Base-by-base conservation (phyloP, 2,329 filamentous ascomycete species). In the Aspergillus tubingensis region DNA sequence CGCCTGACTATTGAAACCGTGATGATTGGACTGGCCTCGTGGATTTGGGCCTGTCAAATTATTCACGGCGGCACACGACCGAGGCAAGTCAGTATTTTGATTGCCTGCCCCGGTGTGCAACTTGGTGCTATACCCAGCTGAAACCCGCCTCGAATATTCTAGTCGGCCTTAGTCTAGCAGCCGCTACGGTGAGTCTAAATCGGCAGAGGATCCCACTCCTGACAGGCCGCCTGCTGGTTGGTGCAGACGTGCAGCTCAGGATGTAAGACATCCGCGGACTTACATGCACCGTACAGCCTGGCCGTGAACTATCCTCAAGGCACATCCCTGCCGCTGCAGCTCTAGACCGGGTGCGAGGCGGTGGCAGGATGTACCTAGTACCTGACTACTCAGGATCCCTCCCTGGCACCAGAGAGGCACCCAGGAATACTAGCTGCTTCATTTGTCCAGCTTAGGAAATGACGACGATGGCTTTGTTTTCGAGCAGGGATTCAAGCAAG, bases 261-360 rank as follows among this genome's bases (percentile, higher is more conserved):
- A 39, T 60, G 58, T 60, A 60, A 60, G 52, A 60, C 52, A 60
- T 60, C 58, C 58, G 51, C 51, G 23, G 52, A 43, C 58, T 27
- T 56, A 55, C 57, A 55, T 49, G 52, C 41, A 44, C 41, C 32
- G 32, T 36, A 36, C 32, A 36, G 32, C 32, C 32, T 36, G 32
- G 32, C 32, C 5, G 32, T 36, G 32, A 36, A 36, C 32, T 13
- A 36, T 36, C 32, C 32, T 36, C 32, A 13, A 36, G 32, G 32
- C 41, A 44, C 41, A 44, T 44, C 41, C 41, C 41, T 44, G 41
- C 13, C 41, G 41, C 41, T 44, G 41, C 41, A 44, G 41, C 41
- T 44, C 41, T 44, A 44, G 41, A 10, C 21, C 41, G 41, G 41
- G 41, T 21, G 19, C 19, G 17, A 21, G 21, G 19, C 21, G 41